Base-by-base conservation (phyloP, 768 basidiomycete species). In the Lactarius sanguifluus region DNA sequence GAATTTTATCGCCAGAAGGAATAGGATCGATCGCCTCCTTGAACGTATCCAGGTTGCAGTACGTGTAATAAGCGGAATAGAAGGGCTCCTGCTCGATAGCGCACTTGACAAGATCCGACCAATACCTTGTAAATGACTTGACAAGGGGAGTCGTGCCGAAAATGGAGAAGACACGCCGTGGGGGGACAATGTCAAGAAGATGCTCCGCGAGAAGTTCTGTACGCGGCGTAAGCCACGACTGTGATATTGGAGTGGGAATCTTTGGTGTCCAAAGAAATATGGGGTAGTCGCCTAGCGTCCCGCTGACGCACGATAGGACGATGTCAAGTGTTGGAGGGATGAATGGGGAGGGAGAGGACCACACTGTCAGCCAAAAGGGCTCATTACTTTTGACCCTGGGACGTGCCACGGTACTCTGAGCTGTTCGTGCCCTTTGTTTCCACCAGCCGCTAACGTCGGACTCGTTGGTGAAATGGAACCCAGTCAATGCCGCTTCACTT, bases 301-400 rank as follows among this genome's bases (percentile, higher is more conserved):
- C 80, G 56, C 74, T 74, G 58, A 81, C 78, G 69, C 84, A 86
- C 15, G 84, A 77, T 54, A 86, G 61, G 45, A 82, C 77, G 50
- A 84, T 67, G 30, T 82, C 80, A 56, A 84, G 77, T 1, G 73
- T 73, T 28, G 70, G 73, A 15, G 67, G 66, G 1, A 60, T 34
- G 41, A 74, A 73, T 16, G 75, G 71, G n/a, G 76, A 58, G 20
- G 76, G 72, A 5, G 71, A 70, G 32, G 80, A 79, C 81, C 81
- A 84, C 32, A 82, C 68, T 5, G 83, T 83, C 61, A 85, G 72
- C 85, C 84, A 85, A 70, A 84, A 76, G 32, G 77, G 76, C 36
- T 72, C 75, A 18, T 43, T 63, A 57, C 30, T 57, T 38, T 36
- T 23, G 36, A 28, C 13, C 7, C 30, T 34, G 23, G 36, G 18